A percentile compares a stretch with the other conserved stretches of the same genome.
phyloP scores from a whole-genome alignment of 176 grass and related monocot genomes.

The Rhynchospora tenuis region DNA sequence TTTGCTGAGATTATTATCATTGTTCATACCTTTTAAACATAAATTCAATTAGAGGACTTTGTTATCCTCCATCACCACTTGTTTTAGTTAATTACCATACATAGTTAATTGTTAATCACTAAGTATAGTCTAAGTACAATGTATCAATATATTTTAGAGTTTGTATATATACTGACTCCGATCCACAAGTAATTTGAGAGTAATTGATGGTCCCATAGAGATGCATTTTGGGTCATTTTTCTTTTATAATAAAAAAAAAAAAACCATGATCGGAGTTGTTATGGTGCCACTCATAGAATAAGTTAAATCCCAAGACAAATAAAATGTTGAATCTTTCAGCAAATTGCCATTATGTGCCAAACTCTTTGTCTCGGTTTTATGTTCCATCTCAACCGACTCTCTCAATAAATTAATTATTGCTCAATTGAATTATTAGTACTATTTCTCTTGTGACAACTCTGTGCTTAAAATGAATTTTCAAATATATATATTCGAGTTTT shows the following conservation, averaged over 20 bases:
- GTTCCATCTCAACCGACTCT: neutral
- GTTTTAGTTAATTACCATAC: neutral
- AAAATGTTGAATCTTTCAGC: neutral
- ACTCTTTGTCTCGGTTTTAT: neutral
- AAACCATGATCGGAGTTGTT: neutral
- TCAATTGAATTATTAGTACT: neutral
- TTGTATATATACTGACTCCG: neutral
- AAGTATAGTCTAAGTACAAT: neutral
- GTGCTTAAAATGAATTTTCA: neutral
- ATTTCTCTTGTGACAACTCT: neutral
- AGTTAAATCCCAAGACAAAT: neutral
- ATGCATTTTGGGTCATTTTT: neutral
- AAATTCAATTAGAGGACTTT: neutral
- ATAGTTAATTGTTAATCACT: neutral
- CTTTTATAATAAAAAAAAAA: neutral
- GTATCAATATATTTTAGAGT: neutral
- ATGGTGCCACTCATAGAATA: neutral
- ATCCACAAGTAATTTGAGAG: conserved; percentile 15
- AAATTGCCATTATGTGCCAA: conserved; percentile 4
- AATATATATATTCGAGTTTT: neutral
- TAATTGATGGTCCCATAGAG: neutral
- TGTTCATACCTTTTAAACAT: too few relatives aligned
- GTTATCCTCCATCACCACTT: neutral
- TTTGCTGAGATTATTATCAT: too few relatives aligned
- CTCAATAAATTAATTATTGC: neutral